Percentiles rank a stretch among this genome's conserved stretches.
Conservation (phyloP, 2,329 filamentous ascomycete genomes). For the Botryotinia calthae region DNA sequence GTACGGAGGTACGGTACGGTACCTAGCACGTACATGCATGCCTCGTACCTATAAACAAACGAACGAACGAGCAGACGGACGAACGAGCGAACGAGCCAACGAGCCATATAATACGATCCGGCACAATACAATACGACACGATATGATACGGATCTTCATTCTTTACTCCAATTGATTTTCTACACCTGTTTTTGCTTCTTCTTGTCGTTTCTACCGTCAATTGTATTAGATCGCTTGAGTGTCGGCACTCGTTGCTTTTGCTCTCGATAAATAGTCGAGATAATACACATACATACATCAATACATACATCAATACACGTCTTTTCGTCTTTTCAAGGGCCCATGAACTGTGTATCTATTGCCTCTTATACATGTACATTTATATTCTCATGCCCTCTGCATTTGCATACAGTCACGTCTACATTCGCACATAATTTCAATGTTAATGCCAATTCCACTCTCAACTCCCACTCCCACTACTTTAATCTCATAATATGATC, state of each 20-base stretch:
- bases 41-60: neutral
- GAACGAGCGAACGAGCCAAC: neutral
- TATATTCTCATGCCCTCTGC: no score
- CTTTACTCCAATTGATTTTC: conserved; percentile 7
- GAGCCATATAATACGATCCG: no score
- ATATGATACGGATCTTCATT: neutral
- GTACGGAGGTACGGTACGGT: neutral
- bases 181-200: conserved; percentile 5
- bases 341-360: neutral
- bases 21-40: neutral
- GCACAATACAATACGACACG: neutral
- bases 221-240: neutral
- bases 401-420: neutral
- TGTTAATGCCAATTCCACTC: neutral
- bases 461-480: no score
- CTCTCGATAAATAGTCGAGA: neutral
- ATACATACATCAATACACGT: neutral
- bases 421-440: neutral
- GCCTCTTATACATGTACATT: neutral
- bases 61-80: neutral
- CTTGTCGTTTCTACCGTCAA: neutral
- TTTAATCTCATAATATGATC: neutral
- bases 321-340: neutral
- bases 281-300: neutral
- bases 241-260: neutral